Conservation (phyloP, 2,329 filamentous ascomycete species). For the Colletotrichum magnum region DNA sequence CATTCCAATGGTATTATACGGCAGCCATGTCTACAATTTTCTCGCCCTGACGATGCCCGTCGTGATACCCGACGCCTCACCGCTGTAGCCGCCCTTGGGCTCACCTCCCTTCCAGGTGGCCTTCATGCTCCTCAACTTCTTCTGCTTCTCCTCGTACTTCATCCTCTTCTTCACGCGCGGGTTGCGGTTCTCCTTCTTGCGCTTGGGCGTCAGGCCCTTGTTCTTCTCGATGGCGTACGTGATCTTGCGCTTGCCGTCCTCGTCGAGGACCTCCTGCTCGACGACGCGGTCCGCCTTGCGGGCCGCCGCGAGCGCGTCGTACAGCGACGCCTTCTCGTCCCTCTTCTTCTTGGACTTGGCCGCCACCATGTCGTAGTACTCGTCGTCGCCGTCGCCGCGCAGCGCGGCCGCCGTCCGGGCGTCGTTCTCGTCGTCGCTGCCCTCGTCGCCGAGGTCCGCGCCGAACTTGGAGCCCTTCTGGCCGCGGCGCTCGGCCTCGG, state of each 20-base stretch:
- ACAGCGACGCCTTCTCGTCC: constrained; percentile 76
- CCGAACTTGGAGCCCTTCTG: constrained; percentile 74
- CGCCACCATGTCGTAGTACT: constrained; percentile 93
- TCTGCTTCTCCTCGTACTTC: constrained; percentile 96
- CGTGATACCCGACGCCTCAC: constrained; percentile 97
- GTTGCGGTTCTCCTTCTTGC: constrained; percentile 95
- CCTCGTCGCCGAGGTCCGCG: constrained; percentile 72
- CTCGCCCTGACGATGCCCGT: constrained; percentile 92
- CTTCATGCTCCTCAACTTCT: constrained; percentile 92
- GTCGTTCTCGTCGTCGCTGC: constrained; percentile 77
- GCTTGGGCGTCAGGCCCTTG: constrained; percentile 89
- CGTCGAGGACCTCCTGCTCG: constrained; percentile 77
- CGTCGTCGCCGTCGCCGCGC: constrained; percentile 72
- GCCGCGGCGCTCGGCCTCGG: constrained; percentile 89
- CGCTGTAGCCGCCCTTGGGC: constrained; percentile 87
- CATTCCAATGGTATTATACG: constrained; percentile 38
- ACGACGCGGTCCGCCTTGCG: constrained; percentile 75
- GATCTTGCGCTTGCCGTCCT: constrained; percentile 92
- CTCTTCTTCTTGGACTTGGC: constrained; percentile 78
- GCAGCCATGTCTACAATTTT: constrained; percentile 75
- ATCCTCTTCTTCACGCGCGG: constrained; percentile 98
- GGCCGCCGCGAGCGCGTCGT: constrained; percentile 71
- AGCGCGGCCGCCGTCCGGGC: constrained; percentile 64
- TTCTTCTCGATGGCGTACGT: constrained; percentile 97
- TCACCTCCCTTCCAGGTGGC: constrained; percentile 89